Evolutionary conservation across 345 rosid species (phyloP).

Genomic region (Salix purpurea): DNA sequence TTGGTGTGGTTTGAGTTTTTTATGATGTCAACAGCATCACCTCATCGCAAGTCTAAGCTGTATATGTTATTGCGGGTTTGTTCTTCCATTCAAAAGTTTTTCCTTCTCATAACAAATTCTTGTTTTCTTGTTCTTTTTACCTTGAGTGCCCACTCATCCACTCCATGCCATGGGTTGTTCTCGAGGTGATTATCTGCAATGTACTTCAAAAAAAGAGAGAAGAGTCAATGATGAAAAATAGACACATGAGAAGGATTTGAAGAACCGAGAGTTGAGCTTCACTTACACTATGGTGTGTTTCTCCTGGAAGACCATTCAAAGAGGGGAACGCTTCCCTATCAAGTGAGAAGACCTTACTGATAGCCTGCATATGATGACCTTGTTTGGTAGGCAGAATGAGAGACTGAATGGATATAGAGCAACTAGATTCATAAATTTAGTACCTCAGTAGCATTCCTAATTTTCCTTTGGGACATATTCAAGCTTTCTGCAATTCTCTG

Average conservation of each 20-base stretch:
- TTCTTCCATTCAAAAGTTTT: background rate
- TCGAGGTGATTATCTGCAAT: conserved; percentile 67
- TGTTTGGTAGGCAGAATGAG: background rate
- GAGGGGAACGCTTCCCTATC: conserved; percentile 92
- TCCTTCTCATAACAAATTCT: background rate
- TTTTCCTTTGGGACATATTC: conserved; percentile 91
- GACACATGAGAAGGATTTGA: background rate
- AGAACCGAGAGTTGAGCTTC: conserved; percentile 9
- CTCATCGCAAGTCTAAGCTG: background rate
- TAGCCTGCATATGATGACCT: conserved; percentile 43
- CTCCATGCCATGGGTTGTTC: conserved; percentile 86
- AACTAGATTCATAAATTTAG: background rate
- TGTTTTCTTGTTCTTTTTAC: conserved; percentile 30
- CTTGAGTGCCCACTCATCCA: conserved; percentile 83
- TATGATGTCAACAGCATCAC: background rate
- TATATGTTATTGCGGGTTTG: background rate
- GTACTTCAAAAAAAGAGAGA: conserved; percentile 42
- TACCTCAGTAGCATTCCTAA: conserved; percentile 93
- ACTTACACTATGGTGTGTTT: conserved; percentile 86
- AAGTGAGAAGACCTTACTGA: conserved; percentile 74
- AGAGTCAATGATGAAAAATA: conserved; percentile 3
- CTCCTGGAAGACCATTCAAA: conserved; percentile 83
- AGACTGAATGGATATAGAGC: background rate
- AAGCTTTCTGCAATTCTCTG: conserved; percentile 87
- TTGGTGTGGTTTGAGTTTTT: background rate